phyloP scores from a whole-genome alignment of 768 basidiomycete species.

The Sporobolomyces phaffii region DNA sequence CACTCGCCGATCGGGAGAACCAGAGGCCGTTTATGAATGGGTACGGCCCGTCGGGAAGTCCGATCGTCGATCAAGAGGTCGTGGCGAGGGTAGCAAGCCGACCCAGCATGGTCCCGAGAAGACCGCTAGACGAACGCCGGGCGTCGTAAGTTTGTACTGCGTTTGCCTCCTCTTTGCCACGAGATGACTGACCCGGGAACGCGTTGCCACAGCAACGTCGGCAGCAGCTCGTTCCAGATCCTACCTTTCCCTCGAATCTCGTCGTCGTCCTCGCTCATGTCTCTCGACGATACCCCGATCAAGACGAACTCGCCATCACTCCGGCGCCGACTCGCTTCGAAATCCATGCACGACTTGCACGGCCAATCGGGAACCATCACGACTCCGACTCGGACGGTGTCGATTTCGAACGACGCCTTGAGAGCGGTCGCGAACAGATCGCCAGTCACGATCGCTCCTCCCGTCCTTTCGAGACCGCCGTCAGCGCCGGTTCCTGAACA shows the following conservation, averaged over 20 bases:
- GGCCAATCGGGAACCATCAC: neutral
- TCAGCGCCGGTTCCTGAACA: slow-evolving; percentile 9
- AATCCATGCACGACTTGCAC: slow-evolving; percentile 35
- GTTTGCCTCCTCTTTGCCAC: too few species aligned
- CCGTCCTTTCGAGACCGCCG: neutral
- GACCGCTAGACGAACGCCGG: slow-evolving; percentile 39
- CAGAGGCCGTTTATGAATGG: neutral
- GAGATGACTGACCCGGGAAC: neutral
- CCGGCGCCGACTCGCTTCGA: slow-evolving; percentile 31
- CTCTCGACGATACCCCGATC: slow-evolving; percentile 39
- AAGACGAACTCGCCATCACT: slow-evolving; percentile 22
- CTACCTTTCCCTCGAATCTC: slow-evolving; percentile 30
- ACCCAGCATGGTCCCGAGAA: slow-evolving; percentile 42
- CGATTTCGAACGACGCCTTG: slow-evolving; percentile 30
- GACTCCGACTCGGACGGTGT: slow-evolving; percentile 19
- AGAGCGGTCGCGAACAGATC: slow-evolving; percentile 14
- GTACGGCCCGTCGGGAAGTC: slow-evolving; percentile 3
- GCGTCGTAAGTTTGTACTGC: slow-evolving; percentile 37
- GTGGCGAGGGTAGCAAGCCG: slow-evolving; percentile 40
- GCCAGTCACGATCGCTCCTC: slow-evolving; percentile 5
- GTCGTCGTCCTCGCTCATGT: slow-evolving; percentile 37
- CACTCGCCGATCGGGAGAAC: slow-evolving; percentile 18
- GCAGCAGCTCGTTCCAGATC: neutral
- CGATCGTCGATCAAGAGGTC: slow-evolving; percentile 26
- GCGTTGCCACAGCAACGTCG: slow-evolving; percentile 8